Conservation (phyloP, 1,284 basidiomycete genomes). For the Porodaedalea pini region DNA sequence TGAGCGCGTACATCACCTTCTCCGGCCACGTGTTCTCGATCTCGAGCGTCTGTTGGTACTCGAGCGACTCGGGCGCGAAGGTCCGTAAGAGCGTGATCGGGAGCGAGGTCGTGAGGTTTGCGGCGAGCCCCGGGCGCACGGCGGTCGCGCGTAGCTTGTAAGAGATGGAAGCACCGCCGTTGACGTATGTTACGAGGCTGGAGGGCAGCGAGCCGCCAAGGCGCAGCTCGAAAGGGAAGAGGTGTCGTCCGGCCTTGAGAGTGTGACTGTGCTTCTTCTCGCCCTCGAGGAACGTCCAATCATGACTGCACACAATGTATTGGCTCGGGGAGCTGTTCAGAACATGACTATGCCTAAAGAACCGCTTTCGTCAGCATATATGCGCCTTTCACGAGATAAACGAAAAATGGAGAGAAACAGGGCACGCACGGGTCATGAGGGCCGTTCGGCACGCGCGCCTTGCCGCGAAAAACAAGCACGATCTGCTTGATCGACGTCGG, state of each 20-base stretch:
- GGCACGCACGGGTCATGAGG: constrained; percentile 66
- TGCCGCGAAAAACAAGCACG: constrained; percentile 78
- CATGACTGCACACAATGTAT: constrained; percentile 74
- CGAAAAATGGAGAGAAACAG: background rate
- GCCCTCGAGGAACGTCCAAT: constrained; percentile 87
- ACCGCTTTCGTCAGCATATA: background rate
- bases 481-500: constrained; percentile 85
- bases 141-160: constrained; percentile 88
- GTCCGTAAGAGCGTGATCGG: constrained; percentile 71
- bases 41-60: constrained; percentile 93
- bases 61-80: constrained; percentile 78
- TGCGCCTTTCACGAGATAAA: background rate
- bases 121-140: constrained; percentile 67
- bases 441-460: constrained; percentile 67
- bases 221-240: constrained; percentile 85
- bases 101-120: constrained; percentile 63
- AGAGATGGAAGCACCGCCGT: constrained; percentile 62
- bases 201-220: constrained; percentile 83
- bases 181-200: constrained; percentile 55
- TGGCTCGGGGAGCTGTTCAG: constrained; percentile 44
- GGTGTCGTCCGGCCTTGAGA: constrained; percentile 83
- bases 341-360: constrained; percentile 25
- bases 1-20: constrained; percentile 89
- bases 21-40: constrained; percentile 96
- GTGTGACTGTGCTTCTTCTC: constrained; percentile 77